Conservation (phyloP, 768 basidiomycete genomes). For the Pleurotus platypus region DNA sequence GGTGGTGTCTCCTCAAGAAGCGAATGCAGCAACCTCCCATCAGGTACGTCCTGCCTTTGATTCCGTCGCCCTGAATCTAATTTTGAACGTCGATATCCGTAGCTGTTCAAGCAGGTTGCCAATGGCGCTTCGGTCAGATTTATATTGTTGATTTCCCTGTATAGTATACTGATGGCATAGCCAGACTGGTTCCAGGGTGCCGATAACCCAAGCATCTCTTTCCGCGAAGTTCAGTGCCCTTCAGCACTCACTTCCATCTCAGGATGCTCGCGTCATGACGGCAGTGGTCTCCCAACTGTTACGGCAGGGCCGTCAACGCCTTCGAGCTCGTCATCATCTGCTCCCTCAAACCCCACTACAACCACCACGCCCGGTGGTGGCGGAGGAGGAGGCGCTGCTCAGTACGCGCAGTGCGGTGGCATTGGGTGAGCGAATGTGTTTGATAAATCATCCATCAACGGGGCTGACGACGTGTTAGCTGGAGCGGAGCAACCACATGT, state of each 20-base stretch:
- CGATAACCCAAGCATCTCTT: conserved; percentile 4
- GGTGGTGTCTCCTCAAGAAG: conserved; percentile 1
- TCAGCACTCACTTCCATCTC: not conserved
- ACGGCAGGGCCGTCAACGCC: not conserved
- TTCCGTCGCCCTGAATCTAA: not conserved
- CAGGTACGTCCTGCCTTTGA: not conserved
- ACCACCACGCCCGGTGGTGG: not conserved
- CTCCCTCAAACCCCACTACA: not conserved
- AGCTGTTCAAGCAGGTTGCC: conserved; percentile 1
- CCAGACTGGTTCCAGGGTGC: conserved; percentile 7
- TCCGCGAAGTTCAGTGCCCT: conserved; percentile 3
- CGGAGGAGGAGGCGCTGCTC: not conserved
- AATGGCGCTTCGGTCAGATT: conserved; percentile 5
- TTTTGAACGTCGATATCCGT: not conserved
- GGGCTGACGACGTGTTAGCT: not conserved
- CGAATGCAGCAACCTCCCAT: conserved; percentile 3
- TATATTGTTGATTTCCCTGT: not conserved
- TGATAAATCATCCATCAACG: not conserved
- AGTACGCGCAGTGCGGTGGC: conserved; percentile 2
- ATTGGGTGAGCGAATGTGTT: not conserved
- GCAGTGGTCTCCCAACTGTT: not conserved
- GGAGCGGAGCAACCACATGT: not conserved
- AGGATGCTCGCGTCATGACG: conserved; percentile 5
- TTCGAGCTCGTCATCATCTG: not conserved
- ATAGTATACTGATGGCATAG: not conserved